Percentiles rank a stretch among this genome's conserved stretches.
These are phyloP conservation scores for Tulasnella sp. DNA, from an alignment of 768 basidiomycete species.

Conservation along the genomic window DNA sequence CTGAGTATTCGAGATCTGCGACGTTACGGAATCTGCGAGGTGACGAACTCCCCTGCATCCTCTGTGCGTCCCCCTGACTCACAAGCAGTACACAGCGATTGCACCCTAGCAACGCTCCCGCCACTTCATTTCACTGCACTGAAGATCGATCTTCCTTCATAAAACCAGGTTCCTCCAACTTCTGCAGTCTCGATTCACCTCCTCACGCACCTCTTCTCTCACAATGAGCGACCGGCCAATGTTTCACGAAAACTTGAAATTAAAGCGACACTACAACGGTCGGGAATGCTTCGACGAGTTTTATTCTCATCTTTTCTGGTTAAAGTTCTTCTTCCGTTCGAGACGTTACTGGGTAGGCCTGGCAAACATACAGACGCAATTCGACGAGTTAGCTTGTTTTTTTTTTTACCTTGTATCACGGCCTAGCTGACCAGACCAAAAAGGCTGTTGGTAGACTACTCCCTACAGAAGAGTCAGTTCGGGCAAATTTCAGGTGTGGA, in stretches of 20 bases:
- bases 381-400: not conserved
- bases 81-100: too few species aligned
- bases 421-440: not conserved
- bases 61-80: too few species aligned
- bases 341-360: not conserved
- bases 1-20: too few species aligned
- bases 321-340: not conserved
- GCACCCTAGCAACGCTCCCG: too few species aligned
- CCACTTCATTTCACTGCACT: too few species aligned
- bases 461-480: not conserved
- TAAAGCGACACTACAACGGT: not conserved
- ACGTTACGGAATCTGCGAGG: too few species aligned
- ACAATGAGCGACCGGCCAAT: not conserved
- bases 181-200: not conserved
- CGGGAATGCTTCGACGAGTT: not conserved
- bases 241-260: not conserved
- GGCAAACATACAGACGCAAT: not conserved
- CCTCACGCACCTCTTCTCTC: not conserved
- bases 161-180: not conserved
- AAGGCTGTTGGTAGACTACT: not conserved
- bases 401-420: not conserved
- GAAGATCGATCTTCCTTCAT: too few species aligned
- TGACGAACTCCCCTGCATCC: too few species aligned
- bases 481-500: not conserved
- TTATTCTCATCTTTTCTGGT: not conserved